A percentile compares a stretch with the other conserved stretches of the same genome.
Evolutionary conservation across 768 basidiomycete species (phyloP).

Genomic region (Mycena rebaudengoi): DNA sequence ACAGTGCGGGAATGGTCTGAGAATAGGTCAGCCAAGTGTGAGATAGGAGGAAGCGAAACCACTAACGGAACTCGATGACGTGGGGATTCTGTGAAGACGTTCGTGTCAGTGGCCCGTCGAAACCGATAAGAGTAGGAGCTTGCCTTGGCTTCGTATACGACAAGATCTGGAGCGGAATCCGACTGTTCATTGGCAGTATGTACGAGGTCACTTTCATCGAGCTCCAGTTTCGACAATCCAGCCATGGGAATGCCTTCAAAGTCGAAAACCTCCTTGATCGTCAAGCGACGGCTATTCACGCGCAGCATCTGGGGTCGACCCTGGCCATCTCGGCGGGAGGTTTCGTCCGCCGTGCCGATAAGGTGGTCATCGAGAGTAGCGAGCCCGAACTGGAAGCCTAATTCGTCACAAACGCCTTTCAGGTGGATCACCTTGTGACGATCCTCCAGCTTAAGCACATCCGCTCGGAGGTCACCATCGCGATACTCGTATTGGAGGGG

Average conservation of each 20-base stretch:
- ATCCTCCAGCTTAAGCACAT: constrained; percentile 25
- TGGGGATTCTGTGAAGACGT: constrained; percentile 18
- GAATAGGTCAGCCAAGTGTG: background rate
- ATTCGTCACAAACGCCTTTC: constrained; percentile 22
- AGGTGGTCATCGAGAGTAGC: constrained; percentile 28
- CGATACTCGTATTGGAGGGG: constrained; percentile 23
- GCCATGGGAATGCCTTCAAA: constrained; percentile 23
- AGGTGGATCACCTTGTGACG: constrained; percentile 26
- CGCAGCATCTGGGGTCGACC: constrained; percentile 23
- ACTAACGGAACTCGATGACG: constrained; percentile 30
- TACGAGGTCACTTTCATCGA: constrained; percentile 19
- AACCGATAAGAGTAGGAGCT: background rate
- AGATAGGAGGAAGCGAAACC: background rate
- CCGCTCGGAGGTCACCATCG: constrained; percentile 25
- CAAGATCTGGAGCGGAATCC: constrained; percentile 27
- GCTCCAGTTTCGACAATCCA: constrained; percentile 21
- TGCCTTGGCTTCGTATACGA: constrained; percentile 25
- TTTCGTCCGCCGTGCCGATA: constrained; percentile 25
- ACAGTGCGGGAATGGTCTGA: constrained; percentile 25
- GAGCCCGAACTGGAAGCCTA: constrained; percentile 26
- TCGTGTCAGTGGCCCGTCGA: background rate
- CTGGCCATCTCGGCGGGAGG: constrained; percentile 16
- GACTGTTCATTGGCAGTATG: background rate
- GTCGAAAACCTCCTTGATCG: constrained; percentile 28
- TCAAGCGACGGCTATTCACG: constrained; percentile 25